Evolutionary conservation across 495 filamentous ascomycete genomes (phyloP).

Genomic region (Tuber indicum): DNA sequence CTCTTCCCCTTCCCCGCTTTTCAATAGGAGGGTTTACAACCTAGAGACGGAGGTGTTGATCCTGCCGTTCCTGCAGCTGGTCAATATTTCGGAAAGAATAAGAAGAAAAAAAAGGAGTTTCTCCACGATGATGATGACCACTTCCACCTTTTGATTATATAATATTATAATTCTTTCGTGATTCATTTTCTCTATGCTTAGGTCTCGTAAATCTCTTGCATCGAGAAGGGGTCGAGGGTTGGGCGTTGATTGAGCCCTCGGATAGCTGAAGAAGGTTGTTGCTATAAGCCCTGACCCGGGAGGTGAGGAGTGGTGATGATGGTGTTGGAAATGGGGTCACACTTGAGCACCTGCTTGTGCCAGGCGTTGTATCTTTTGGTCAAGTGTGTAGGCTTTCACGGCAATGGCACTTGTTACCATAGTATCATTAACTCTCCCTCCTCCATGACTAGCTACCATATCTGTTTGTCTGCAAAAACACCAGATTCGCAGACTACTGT

Average conservation of each 20-base stretch:
- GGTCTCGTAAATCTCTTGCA: background rate
- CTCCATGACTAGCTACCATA: background rate
- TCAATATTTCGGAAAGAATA: background rate
- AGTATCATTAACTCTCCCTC: background rate
- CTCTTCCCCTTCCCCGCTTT: conserved; percentile 28
- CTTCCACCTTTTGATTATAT: background rate
- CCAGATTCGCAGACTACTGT: background rate
- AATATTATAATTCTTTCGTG: background rate
- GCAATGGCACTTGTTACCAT: too few species aligned
- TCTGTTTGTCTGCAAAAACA: background rate
- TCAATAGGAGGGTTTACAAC: conserved; percentile 17
- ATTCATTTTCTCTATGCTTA: background rate
- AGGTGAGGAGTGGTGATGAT: background rate
- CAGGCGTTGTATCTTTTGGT: background rate
- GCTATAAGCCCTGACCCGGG: background rate
- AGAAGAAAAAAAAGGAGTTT: background rate
- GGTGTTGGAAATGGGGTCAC: background rate
- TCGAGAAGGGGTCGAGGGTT: too few species aligned
- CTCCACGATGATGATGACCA: background rate
- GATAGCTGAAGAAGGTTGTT: background rate
- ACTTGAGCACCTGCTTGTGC: background rate
- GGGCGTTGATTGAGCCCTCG: background rate
- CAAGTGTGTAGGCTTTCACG: background rate
- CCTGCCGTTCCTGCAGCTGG: background rate
- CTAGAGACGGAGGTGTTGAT: background rate